A percentile compares a stretch with the other conserved stretches of the same genome.
These are phyloP conservation scores for Tricladium varicosporioides DNA, from an alignment of 2,329 filamentous ascomycete genomes.

Conservation along the genomic window DNA sequence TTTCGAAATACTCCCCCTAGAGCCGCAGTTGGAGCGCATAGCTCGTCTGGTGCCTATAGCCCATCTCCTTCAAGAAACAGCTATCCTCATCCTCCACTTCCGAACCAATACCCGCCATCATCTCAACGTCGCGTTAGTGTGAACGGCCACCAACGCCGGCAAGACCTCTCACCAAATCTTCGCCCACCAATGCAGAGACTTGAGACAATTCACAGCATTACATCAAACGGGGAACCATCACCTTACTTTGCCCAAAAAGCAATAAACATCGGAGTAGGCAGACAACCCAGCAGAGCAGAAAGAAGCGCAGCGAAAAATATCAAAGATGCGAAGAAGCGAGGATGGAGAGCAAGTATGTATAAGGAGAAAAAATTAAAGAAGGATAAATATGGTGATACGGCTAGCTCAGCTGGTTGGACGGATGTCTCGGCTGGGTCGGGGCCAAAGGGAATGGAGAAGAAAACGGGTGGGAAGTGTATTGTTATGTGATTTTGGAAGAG, in stretches of 20 bases:
- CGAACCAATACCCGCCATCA: conserved; percentile 11
- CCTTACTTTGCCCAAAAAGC: conserved; percentile 21
- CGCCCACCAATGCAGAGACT: conserved; percentile 51
- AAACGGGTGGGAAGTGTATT: conserved; percentile 46
- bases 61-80: conserved; percentile 9
- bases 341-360: conserved; percentile 44
- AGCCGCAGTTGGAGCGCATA: conserved; percentile 13
- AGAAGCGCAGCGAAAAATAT: conserved; percentile 62
- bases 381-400: conserved; percentile 41
- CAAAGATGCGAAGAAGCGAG: conserved; percentile 55
- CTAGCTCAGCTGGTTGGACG: conserved; percentile 51
- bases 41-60: conserved; percentile 12
- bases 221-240: conserved; percentile 26
- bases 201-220: conserved; percentile 51
- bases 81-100: conserved; percentile 5
- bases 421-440: conserved; percentile 38
- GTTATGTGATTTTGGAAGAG: conserved; percentile 45
- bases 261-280: conserved; percentile 16
- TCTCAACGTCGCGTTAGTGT: conserved; percentile 19
- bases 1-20: conserved; percentile 14
- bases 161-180: conserved; percentile 42
- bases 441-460: conserved; percentile 25
- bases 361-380: conserved; percentile 41
- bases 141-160: conserved; percentile 34
- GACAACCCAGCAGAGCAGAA: conserved; percentile 52